A percentile compares a stretch with the other conserved stretches of the same genome.
Evolutionary conservation across 148 eudicot species (phyloP).

Genomic region (Gaultheria prostrata): DNA sequence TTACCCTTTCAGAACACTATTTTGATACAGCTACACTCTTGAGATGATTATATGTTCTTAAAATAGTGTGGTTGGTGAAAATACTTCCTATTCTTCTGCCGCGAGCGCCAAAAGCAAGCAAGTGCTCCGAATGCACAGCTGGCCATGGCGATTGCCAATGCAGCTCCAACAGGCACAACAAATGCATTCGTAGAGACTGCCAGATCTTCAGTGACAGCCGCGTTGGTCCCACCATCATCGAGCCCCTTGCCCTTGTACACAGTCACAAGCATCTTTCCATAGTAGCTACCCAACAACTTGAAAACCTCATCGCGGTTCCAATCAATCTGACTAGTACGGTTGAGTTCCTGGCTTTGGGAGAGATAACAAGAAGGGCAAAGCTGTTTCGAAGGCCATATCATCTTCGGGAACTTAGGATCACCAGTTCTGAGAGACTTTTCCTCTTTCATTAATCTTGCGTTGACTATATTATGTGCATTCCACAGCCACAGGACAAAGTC

Average conservation of each 20-base stretch:
- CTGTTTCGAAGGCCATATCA: slow-evolving; percentile 83
- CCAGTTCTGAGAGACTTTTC: slow-evolving; percentile 60
- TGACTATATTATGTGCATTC: slow-evolving; percentile 84
- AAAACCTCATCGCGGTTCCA: slow-evolving; percentile 80
- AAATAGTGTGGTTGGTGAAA: slow-evolving; percentile 70
- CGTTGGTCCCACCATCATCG: slow-evolving; percentile 19
- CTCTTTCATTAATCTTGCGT: slow-evolving; percentile 68
- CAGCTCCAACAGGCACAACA: slow-evolving; percentile 86
- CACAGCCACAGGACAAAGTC: slow-evolving; percentile 92
- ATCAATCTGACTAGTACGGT: slow-evolving; percentile 23
- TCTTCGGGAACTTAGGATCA: slow-evolving; percentile 83
- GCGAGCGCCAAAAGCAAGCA: slow-evolving; percentile 98
- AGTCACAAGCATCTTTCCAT: slow-evolving; percentile 60
- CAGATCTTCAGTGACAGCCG: slow-evolving; percentile 42
- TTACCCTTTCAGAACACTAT: slow-evolving; percentile 16
- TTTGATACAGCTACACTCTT: slow-evolving; percentile 37
- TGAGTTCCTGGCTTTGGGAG: slow-evolving; percentile 21
- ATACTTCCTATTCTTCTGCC: slow-evolving; percentile 94
- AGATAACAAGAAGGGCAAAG: slow-evolving; percentile 80
- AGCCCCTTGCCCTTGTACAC: slow-evolving; percentile 44
- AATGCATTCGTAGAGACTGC: slow-evolving; percentile 54
- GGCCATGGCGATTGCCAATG: slow-evolving; percentile 81
- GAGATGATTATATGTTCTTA: slow-evolving; percentile 68
- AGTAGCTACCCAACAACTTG: slow-evolving; percentile 68
- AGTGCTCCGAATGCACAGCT: slow-evolving; percentile 94